phyloP scores from a whole-genome alignment of 2,329 filamentous ascomycete genomes.

The Monilinia vaccinii-corymbosi region DNA sequence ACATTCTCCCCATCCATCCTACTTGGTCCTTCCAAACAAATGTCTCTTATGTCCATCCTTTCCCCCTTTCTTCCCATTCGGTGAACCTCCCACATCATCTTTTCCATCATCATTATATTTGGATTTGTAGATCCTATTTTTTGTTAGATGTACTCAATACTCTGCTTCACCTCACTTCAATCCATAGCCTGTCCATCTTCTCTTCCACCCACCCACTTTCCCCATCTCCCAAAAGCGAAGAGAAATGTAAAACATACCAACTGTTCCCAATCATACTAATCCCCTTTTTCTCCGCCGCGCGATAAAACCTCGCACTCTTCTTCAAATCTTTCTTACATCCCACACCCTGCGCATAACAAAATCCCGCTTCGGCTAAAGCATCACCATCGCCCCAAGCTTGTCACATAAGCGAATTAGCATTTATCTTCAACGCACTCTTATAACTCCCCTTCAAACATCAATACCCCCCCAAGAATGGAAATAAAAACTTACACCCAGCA shows the following conservation, averaged over 20 bases:
- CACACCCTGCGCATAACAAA: constrained; percentile 88
- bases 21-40: constrained; percentile 50
- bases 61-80: constrained; percentile 19
- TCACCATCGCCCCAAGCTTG: constrained; percentile 87
- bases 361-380: constrained; percentile 86
- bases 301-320: constrained; percentile 86
- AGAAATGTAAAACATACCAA: constrained; percentile 56
- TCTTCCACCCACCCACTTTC: neutral
- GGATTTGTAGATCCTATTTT: constrained; percentile 80
- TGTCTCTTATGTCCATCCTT: constrained; percentile 69
- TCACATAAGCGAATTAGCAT: neutral
- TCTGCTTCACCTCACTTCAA: neutral
- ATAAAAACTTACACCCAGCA: constrained; percentile 61
- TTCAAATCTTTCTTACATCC: constrained; percentile 95
- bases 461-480: neutral
- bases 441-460: neutral
- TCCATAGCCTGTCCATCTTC: too few relatives aligned
- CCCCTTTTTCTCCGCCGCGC: constrained; percentile 81
- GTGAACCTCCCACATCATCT: constrained; percentile 20
- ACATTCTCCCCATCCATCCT: neutral
- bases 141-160: neutral
- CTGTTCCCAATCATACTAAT: constrained; percentile 98
- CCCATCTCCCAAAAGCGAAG: neutral
- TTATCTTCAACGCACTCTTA: neutral
- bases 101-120: constrained; percentile 70